These are phyloP conservation scores for Phoenix roebelenii DNA, from an alignment of 176 grass and related monocot species.

Conservation along the genomic window DNA sequence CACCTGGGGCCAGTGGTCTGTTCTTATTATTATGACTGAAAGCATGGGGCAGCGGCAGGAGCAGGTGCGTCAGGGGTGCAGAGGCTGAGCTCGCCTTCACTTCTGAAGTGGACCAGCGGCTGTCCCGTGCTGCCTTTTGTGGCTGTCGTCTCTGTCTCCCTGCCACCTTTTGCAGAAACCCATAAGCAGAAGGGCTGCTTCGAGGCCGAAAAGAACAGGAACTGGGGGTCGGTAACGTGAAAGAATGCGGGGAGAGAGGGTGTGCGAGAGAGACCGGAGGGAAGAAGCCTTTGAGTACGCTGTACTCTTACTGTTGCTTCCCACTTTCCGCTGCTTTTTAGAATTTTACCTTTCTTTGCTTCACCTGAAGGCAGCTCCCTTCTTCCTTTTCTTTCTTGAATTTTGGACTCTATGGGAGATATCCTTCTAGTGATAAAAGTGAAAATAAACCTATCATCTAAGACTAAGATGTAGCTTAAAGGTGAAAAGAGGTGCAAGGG, in stretches of 20 bases:
- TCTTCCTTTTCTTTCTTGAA: not conserved
- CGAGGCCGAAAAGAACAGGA: slow-evolving; percentile 1
- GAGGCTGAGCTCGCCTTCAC: not conserved
- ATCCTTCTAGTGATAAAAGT: too few relatives aligned
- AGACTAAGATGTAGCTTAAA: too few relatives aligned
- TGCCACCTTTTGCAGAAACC: slow-evolving; percentile 24
- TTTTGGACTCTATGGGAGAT: too few relatives aligned
- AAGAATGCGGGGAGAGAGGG: not conserved
- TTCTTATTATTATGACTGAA: slow-evolving; percentile 13
- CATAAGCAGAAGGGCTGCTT: slow-evolving; percentile 5
- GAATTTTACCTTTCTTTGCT: not conserved
- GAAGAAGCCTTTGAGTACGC: slow-evolving; percentile 13
- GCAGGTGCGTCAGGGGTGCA: not conserved
- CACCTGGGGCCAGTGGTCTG: slow-evolving; percentile 16
- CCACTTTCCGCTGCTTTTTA: slow-evolving; percentile 17
- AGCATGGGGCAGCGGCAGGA: not conserved
- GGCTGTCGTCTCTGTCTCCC: not conserved
- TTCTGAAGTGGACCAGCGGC: not conserved
- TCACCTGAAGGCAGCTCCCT: not conserved
- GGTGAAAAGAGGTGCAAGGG: too few relatives aligned
- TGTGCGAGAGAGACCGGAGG: not conserved
- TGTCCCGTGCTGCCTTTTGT: slow-evolving; percentile 6
- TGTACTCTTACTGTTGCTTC: slow-evolving; percentile 21
- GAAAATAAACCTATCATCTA: too few relatives aligned
- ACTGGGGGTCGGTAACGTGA: not conserved